Percentiles rank a stretch among this genome's conserved stretches.
phyloP scores from a whole-genome alignment of 2,329 filamentous ascomycete genomes.

The Botrytis pseudocinerea region DNA sequence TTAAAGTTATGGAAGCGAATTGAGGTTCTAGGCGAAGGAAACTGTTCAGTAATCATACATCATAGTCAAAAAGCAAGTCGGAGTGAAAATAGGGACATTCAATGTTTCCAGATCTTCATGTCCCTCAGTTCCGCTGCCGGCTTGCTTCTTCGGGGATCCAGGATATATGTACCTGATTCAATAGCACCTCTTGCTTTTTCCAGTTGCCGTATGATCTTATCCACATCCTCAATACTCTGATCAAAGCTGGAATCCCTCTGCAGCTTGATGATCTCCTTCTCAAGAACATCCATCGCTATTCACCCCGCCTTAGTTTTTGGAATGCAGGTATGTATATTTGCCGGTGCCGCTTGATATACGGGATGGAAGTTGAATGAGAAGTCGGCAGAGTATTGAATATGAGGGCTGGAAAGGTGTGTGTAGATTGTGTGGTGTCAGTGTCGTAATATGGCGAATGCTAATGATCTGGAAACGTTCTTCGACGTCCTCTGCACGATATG shows the following conservation, averaged over 20 bases:
- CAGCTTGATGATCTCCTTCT: constrained; percentile 39
- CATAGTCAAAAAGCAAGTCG: neutral
- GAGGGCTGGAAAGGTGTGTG: neutral
- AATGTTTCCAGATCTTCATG: neutral
- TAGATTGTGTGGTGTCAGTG: neutral
- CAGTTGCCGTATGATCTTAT: constrained; percentile 78
- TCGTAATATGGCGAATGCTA: neutral
- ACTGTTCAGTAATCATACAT: constrained; percentile 17
- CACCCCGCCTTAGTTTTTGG: constrained; percentile 29
- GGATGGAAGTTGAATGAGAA: neutral
- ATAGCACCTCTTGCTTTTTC: constrained; percentile 72
- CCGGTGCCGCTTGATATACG: neutral
- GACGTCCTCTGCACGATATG: neutral
- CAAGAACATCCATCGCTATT: constrained; percentile 40
- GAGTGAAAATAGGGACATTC: constrained; percentile 21
- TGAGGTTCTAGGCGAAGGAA: constrained; percentile 57
- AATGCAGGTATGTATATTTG: neutral
- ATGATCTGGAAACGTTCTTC: neutral
- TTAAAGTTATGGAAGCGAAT: constrained; percentile 71
- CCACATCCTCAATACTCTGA: constrained; percentile 66
- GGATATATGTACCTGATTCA: constrained; percentile 58
- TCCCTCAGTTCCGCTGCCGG: neutral
- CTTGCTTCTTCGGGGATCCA: neutral
- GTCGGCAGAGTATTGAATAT: neutral
- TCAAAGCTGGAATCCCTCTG: constrained; percentile 38